phyloP scores from a whole-genome alignment of 73 alveolate genomes.

The Tetrahymena elliotti region DNA sequence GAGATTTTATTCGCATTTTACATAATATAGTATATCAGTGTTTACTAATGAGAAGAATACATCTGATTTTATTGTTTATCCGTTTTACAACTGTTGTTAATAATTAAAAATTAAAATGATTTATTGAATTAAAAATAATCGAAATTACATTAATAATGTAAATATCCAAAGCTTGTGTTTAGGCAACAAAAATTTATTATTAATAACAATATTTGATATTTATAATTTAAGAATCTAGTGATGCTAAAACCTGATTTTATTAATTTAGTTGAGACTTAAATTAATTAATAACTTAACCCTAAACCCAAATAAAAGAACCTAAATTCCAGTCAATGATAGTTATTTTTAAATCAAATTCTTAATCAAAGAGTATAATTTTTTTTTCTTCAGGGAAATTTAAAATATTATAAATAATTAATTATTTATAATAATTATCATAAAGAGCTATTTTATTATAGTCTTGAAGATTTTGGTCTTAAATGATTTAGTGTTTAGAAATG shows the following conservation, averaged over 20 bases:
- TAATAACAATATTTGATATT: neutral
- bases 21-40: too few species aligned
- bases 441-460: neutral
- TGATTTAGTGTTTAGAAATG: neutral
- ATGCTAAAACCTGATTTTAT: neutral
- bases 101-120: too few species aligned
- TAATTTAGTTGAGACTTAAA: neutral
- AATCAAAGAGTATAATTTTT: too few species aligned
- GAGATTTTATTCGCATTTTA: too few species aligned
- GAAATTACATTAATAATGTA: neutral
- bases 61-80: too few species aligned
- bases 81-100: neutral
- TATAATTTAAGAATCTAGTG: neutral
- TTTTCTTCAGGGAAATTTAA: neutral
- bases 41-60: too few species aligned
- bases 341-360: neutral
- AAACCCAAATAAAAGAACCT: neutral
- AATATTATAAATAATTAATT: too few species aligned
- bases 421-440: neutral
- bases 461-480: neutral
- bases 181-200: neutral
- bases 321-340: neutral
- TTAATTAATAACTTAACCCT: too few species aligned
- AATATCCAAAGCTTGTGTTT: neutral
- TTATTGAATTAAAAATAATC: too few species aligned